A percentile compares a stretch with the other conserved stretches of the same genome.
Evolutionary conservation across 2,329 filamentous ascomycete species (phyloP).

Genomic region (Botrytis fabae): DNA sequence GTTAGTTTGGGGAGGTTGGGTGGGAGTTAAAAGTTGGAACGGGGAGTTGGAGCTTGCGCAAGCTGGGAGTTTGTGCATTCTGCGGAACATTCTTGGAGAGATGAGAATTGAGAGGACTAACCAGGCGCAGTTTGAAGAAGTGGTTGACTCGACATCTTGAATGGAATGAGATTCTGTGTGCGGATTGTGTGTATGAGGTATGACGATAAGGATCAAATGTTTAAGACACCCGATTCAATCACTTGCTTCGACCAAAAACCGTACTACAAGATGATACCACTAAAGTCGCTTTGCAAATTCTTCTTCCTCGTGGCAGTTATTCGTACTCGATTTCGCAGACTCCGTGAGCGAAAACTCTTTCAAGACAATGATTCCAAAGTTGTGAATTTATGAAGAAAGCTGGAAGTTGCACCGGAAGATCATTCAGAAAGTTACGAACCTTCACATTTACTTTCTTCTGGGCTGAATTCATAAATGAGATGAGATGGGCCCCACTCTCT

Average conservation of each 20-base stretch:
- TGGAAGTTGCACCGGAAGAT: neutral
- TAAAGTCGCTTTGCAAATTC: neutral
- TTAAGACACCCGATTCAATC: neutral
- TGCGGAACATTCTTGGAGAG: no score
- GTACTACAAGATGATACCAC: neutral
- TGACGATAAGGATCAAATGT: conserved; percentile 11
- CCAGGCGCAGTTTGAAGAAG: conserved; percentile 92
- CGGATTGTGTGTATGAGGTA: conserved; percentile 4
- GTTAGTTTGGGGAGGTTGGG: conserved; percentile 22
- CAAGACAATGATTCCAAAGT: neutral
- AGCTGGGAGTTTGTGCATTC: neutral
- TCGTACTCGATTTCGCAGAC: neutral
- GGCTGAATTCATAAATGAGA: neutral
- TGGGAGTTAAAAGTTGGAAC: neutral
- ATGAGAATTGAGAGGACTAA: conserved; percentile 47
- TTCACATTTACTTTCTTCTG: neutral
- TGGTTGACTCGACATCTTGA: conserved; percentile 86
- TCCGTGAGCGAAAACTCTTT: neutral
- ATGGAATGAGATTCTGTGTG: neutral
- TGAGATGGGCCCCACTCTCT: neutral
- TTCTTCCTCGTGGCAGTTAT: neutral
- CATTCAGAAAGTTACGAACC: neutral
- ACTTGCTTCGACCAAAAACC: neutral
- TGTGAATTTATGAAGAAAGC: conserved; percentile 1
- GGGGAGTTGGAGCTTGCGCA: neutral